Evolutionary conservation across 2,329 filamentous ascomycete species (phyloP), one percentile per base, ranked within the genome.

Genomic region (Alternaria sp.): DNA sequence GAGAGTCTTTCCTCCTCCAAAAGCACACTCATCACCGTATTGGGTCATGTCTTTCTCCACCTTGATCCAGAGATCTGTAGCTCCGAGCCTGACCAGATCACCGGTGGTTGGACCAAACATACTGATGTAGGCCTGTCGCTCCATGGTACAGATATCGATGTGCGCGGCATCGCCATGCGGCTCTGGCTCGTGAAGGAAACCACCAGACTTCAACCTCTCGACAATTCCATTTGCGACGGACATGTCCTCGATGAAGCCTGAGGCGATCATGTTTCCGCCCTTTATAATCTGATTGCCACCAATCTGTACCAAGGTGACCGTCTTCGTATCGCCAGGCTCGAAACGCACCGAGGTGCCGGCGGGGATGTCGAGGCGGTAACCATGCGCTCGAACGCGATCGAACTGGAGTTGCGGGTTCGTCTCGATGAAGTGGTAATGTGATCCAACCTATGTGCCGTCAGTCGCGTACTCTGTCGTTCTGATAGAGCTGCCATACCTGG

Each of bases 31-130:
- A 65, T 98, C 94, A 8, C 94, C 94, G 75, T 96, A 96, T 5
- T 83, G 82, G 0, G 94, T 94, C 70, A 90, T 82, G 74, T 98
- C 94, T 63, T 89, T 90, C 80, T 98, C 94, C 6, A 98, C 91
- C 77, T 89, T 88, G 72, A 98, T 85, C 93, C 94, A 97, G 9
- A 98, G 84, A 76, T 96, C 90, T 3, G 94, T 98, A 63, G 87
- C 85, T 0, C 92, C 94, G 18, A 98, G 81, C 26, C 92, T 84
- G 36, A 98, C 88, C n/a, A 89, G 75, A 79, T 98, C 94, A 4
- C 94, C 94, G 2, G 89, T 91, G 0, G 94, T 97, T 6, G 94
- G 94, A 3, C 94, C 94, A 79, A 96, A 98, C 92, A 97, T 97
- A 70, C 87, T 86, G 54, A 87, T 87, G 77, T 98, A 98, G 1